Conservation (phyloP, 2,329 filamentous ascomycete species). For the Penicillium sp. region DNA sequence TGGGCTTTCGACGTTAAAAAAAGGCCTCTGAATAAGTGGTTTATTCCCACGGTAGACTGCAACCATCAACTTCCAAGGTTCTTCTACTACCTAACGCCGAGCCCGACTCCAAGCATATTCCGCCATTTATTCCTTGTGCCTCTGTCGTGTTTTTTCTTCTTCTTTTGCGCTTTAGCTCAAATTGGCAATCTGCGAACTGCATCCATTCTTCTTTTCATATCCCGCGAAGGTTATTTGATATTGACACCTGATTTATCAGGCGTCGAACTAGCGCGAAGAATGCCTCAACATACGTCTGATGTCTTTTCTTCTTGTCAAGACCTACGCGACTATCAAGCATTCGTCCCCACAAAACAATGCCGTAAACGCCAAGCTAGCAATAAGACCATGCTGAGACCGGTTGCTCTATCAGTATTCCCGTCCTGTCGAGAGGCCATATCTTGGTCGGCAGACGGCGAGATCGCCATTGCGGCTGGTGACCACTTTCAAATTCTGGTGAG, state of each 20-base stretch:
- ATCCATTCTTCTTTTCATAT: neutral
- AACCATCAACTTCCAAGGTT: neutral
- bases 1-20: too few relatives aligned
- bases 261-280: neutral
- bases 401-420: conserved; percentile 51
- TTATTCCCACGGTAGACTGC: neutral
- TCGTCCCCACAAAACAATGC: neutral
- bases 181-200: neutral
- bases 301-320: neutral
- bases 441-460: conserved; percentile 61
- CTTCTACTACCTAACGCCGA: too few relatives aligned
- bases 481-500: conserved; percentile 54
- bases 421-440: conserved; percentile 55
- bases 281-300: conserved; percentile 2
- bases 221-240: neutral
- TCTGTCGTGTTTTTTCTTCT: neutral
- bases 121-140: too few relatives aligned
- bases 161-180: neutral
- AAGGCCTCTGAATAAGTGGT: neutral
- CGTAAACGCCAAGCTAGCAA: neutral
- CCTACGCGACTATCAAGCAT: neutral
- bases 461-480: conserved; percentile 60
- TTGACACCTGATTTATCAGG: conserved; percentile 3
- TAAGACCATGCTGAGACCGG: conserved; percentile 30
- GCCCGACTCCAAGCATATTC: too few relatives aligned